Conservation (phyloP, 441 rosid species). For the Sinapis alba region DNA sequence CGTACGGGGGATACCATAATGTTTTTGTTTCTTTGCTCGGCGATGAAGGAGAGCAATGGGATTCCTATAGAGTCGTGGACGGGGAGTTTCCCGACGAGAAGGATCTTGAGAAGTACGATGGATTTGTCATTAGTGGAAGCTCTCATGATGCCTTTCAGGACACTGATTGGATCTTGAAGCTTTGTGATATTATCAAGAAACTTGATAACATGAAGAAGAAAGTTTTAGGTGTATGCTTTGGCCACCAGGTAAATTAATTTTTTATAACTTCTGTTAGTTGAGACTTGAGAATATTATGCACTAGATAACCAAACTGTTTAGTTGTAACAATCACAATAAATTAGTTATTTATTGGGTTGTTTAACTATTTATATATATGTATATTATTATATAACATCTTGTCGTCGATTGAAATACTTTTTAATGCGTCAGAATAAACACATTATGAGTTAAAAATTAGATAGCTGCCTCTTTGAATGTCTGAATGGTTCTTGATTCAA, state of each 20-base stretch:
- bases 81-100: slow-evolving; percentile 73
- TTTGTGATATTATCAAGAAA: slow-evolving; percentile 46
- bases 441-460: not conserved
- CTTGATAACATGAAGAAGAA: slow-evolving; percentile 74
- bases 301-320: too few species aligned
- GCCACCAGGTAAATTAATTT: slow-evolving; percentile 87
- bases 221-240: slow-evolving; percentile 84
- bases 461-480: not conserved
- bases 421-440: not conserved
- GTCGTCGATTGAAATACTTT: too few species aligned
- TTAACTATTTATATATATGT: too few species aligned
- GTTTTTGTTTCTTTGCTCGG: slow-evolving; percentile 70
- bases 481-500: slow-evolving; percentile 8
- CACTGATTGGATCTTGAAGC: slow-evolving; percentile 67
- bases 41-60: slow-evolving; percentile 80
- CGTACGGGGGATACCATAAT: slow-evolving; percentile 75
- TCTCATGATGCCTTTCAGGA: slow-evolving; percentile 72
- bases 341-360: too few species aligned
- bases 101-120: slow-evolving; percentile 65
- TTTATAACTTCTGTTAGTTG: too few species aligned
- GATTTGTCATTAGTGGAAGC: slow-evolving; percentile 82
- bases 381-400: too few species aligned
- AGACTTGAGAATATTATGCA: too few species aligned
- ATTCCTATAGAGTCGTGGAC: slow-evolving; percentile 64
- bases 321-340: too few species aligned